These are phyloP conservation scores for Euphorbia peplus DNA, from an alignment of 345 rosid species.

Conservation along the genomic window DNA sequence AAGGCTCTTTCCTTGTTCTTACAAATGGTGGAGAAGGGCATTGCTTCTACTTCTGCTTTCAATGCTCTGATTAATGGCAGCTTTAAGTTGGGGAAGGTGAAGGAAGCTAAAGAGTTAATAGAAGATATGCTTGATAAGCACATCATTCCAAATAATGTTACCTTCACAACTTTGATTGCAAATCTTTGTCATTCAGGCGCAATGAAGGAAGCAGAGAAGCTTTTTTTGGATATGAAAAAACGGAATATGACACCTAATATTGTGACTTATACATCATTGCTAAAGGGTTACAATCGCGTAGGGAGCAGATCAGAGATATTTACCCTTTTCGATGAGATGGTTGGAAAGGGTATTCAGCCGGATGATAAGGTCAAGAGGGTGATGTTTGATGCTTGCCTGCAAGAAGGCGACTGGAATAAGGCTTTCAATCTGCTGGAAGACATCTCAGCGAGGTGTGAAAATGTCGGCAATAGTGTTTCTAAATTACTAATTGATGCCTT, in stretches of 20 bases:
- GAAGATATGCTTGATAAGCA: constrained; percentile 40
- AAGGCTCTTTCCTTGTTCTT: constrained; percentile 51
- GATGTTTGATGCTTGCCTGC: constrained; percentile 44
- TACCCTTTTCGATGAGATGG: constrained; percentile 55
- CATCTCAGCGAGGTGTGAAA: constrained; percentile 40
- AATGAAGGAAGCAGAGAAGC: constrained; percentile 55
- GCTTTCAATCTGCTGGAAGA: constrained; percentile 48
- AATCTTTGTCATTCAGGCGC: constrained; percentile 54
- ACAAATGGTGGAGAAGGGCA: constrained; percentile 49
- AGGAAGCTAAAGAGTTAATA: constrained; percentile 37
- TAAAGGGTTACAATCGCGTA: constrained; percentile 47
- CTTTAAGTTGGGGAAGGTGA: constrained; percentile 49
- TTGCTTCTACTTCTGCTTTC: constrained; percentile 47
- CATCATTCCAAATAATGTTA: constrained; percentile 51
- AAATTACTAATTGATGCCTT: constrained; percentile 32
- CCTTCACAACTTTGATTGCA: constrained; percentile 69
- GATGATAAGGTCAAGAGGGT: constrained; percentile 53
- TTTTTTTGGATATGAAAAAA: constrained; percentile 50
- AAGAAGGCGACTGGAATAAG: constrained; percentile 52
- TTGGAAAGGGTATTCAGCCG: constrained; percentile 54
- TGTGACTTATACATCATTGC: constrained; percentile 54
- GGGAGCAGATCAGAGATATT: constrained; percentile 50
- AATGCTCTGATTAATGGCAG: constrained; percentile 61
- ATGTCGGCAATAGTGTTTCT: constrained; percentile 24
- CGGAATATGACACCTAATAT: constrained; percentile 48